A percentile compares a stretch with the other conserved stretches of the same genome.
phyloP scores from a whole-genome alignment of 2,329 filamentous ascomycete species.

The Davidsoniella neocaledoniae region DNA sequence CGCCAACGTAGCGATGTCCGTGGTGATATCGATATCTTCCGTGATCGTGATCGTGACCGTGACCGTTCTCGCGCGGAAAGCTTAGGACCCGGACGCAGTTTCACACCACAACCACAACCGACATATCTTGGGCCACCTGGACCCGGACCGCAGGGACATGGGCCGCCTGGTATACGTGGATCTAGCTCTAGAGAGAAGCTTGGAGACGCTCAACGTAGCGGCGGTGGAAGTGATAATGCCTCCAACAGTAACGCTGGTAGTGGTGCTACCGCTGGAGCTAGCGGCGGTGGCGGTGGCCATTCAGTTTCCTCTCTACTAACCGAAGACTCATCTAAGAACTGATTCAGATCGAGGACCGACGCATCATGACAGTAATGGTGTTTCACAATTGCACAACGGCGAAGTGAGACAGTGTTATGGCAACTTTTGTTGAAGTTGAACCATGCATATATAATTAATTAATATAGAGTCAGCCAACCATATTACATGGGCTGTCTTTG shows the following conservation, averaged over 20 bases:
- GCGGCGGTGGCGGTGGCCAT: slow-evolving; percentile 17
- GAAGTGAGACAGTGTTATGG: too few species aligned
- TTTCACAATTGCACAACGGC: too few species aligned
- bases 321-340: slow-evolving; percentile 19
- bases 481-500: too few species aligned
- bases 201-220: too few species aligned
- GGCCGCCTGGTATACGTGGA: too few species aligned
- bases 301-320: slow-evolving; percentile 29
- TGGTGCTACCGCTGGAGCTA: not conserved
- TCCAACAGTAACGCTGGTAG: not conserved
- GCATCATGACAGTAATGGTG: too few species aligned
- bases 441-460: too few species aligned
- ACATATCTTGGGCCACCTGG: not conserved
- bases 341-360: too few species aligned
- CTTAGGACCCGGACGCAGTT: not conserved
- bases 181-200: too few species aligned
- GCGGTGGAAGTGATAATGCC: not conserved
- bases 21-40: not conserved
- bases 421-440: too few species aligned
- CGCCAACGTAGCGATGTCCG: slow-evolving; percentile 46
- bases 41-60: not conserved
- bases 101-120: slow-evolving; percentile 1
- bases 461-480: too few species aligned
- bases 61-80: slow-evolving; percentile 1
- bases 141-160: not conserved